These are phyloP conservation scores for Didymella pinodella DNA, from an alignment of 2,329 filamentous ascomycete species.

Conservation along the genomic window DNA sequence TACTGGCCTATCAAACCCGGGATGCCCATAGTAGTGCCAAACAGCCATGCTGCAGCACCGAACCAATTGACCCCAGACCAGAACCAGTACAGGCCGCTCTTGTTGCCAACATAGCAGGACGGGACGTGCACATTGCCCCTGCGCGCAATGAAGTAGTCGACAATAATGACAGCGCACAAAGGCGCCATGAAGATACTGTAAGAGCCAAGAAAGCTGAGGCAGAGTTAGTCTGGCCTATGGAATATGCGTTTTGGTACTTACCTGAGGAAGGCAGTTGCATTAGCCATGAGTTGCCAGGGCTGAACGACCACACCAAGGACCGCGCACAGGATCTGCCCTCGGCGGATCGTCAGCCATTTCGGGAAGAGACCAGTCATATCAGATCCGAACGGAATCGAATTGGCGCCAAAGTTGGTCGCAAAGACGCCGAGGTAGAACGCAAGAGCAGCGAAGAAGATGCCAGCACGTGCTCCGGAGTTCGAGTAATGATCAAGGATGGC, in stretches of 20 bases:
- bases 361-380: conserved; percentile 56
- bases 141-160: conserved; percentile 50
- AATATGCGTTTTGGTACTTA: neutral
- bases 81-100: conserved; percentile 43
- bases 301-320: conserved; percentile 41
- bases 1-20: conserved; percentile 45
- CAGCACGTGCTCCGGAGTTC: conserved; percentile 49
- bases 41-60: conserved; percentile 42
- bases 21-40: conserved; percentile 45
- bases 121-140: conserved; percentile 55
- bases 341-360: conserved; percentile 54
- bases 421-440: conserved; percentile 53
- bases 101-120: conserved; percentile 44
- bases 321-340: conserved; percentile 53
- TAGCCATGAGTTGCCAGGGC: conserved; percentile 54
- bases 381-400: conserved; percentile 53
- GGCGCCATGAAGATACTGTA: conserved; percentile 56
- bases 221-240: conserved; percentile 5
- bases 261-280: conserved; percentile 51
- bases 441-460: conserved; percentile 51
- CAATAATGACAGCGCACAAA: conserved; percentile 50
- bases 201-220: conserved; percentile 51
- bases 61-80: conserved; percentile 44
- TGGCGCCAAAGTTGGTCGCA: conserved; percentile 55
- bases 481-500: conserved; percentile 54